Evolutionary conservation across 2,329 filamentous ascomycete species (phyloP).

Genomic region (Hawksworthiomyces lignivorus): DNA sequence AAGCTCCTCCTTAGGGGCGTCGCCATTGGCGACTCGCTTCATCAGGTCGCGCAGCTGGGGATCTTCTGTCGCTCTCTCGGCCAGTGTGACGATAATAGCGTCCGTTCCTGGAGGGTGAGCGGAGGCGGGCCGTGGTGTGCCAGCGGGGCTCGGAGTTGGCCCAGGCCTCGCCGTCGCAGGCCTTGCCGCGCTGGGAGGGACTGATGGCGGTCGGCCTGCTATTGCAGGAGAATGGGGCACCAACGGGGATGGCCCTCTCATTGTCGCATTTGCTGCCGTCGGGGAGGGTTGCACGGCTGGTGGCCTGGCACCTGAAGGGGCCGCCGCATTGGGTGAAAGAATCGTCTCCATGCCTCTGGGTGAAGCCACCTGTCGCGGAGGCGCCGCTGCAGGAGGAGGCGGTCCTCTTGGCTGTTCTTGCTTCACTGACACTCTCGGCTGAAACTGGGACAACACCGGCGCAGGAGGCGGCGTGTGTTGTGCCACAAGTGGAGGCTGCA

Average conservation of each 20-base stretch:
- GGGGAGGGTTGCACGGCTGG: neutral
- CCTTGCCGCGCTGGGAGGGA: neutral
- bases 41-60: conserved; percentile 67
- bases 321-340: conserved; percentile 16
- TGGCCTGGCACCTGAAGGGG: conserved; percentile 5
- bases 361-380: conserved; percentile 17
- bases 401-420: too few relatives aligned
- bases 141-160: conserved; percentile 19
- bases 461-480: neutral
- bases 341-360: conserved; percentile 24
- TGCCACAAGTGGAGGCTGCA: neutral
- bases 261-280: conserved; percentile 4
- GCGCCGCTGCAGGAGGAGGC: too few relatives aligned
- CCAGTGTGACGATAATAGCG: conserved; percentile 73
- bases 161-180: neutral
- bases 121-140: conserved; percentile 15
- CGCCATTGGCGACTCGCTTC: conserved; percentile 72
- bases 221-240: conserved; percentile 11
- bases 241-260: conserved; percentile 24
- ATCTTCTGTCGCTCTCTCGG: conserved; percentile 67
- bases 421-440: too few relatives aligned
- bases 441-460: neutral
- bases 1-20: conserved; percentile 63
- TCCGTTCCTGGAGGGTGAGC: conserved; percentile 38
- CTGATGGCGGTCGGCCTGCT: conserved; percentile 2